A percentile compares a stretch with the other conserved stretches of the same genome.
These are phyloP conservation scores for Cryphonectria japonica DNA, from an alignment of 2,329 filamentous ascomycete genomes.

Conservation along the genomic window DNA sequence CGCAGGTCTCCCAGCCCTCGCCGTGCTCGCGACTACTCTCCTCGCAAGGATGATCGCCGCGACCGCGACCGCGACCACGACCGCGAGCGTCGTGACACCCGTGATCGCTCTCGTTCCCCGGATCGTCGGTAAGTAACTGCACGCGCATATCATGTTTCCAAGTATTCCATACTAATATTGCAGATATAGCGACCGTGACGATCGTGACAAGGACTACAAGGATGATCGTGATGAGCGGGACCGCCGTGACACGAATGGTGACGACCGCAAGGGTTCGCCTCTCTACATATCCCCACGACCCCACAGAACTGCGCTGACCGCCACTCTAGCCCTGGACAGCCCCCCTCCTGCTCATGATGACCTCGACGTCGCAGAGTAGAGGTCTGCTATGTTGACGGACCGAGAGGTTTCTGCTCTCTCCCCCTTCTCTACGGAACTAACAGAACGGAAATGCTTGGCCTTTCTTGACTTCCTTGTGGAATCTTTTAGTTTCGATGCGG, in stretches of 20 bases:
- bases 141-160: slow-evolving; percentile 34
- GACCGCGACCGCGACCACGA: slow-evolving; percentile 81
- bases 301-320: slow-evolving; percentile 30
- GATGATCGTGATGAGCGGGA: slow-evolving; percentile 74
- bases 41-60: slow-evolving; percentile 84
- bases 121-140: slow-evolving; percentile 55
- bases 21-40: slow-evolving; percentile 76
- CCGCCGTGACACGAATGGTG: slow-evolving; percentile 80
- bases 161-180: slow-evolving; percentile 48
- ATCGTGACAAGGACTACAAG: slow-evolving; percentile 54
- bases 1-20: slow-evolving; percentile 77
- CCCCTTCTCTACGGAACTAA: slow-evolving; percentile 29
- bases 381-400: slow-evolving; percentile 13
- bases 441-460: slow-evolving; percentile 28
- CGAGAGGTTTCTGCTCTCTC: slow-evolving; percentile 29
- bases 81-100: slow-evolving; percentile 70
- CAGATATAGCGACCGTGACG: slow-evolving; percentile 51
- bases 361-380: slow-evolving; percentile 86
- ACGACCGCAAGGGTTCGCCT: slow-evolving; percentile 82
- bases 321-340: slow-evolving; percentile 64
- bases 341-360: slow-evolving; percentile 88
- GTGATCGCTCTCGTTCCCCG: slow-evolving; percentile 76
- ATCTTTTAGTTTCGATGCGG: slow-evolving; percentile 30
- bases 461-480: slow-evolving; percentile 28
- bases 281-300: slow-evolving; percentile 39